A percentile compares a stretch with the other conserved stretches of the same genome.
Conservation (phyloP, 768 basidiomycete genomes). For the Pleurotus tuoliensis region DNA sequence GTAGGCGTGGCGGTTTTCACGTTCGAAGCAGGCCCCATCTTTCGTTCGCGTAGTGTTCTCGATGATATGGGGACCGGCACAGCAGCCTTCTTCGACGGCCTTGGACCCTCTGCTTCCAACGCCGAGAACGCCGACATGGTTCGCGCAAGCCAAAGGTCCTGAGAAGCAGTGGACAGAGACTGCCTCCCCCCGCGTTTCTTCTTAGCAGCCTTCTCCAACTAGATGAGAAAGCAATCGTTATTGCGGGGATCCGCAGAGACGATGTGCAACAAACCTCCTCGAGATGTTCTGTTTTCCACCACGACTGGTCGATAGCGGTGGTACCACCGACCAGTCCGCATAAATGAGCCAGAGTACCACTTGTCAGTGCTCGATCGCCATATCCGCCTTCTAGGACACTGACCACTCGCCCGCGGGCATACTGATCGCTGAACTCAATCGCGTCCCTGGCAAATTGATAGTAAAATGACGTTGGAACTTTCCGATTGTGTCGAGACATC, state of each 20-base stretch:
- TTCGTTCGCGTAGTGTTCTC: slow-evolving; percentile 48
- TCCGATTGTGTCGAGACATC: slow-evolving; percentile 92
- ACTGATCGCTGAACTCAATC: slow-evolving; percentile 55
- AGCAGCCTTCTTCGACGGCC: slow-evolving; percentile 14
- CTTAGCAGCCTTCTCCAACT: slow-evolving; percentile 68
- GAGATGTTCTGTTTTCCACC: slow-evolving; percentile 68
- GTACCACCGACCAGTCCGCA: slow-evolving; percentile 54
- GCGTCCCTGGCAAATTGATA: slow-evolving; percentile 77
- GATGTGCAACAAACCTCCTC: slow-evolving; percentile 40
- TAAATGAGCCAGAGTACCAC: slow-evolving; percentile 81
- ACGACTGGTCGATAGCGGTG: slow-evolving; percentile 38
- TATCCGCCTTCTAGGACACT: slow-evolving; percentile 96
- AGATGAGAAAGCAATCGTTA: not conserved
- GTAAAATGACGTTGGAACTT: slow-evolving; percentile 85
- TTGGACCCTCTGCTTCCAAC: slow-evolving; percentile 30
- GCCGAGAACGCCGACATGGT: slow-evolving; percentile 45
- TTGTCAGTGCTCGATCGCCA: slow-evolving; percentile 82
- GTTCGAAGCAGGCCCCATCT: slow-evolving; percentile 19
- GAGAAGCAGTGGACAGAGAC: slow-evolving; percentile 26
- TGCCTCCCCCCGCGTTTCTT: slow-evolving; percentile 50
- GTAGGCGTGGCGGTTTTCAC: slow-evolving; percentile 14
- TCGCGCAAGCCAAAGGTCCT: slow-evolving; percentile 57
- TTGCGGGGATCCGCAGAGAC: not conserved
- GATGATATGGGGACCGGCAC: slow-evolving; percentile 30
- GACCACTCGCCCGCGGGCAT: slow-evolving; percentile 67